Evolutionary conservation across 768 basidiomycete genomes (phyloP).

Genomic region (Termitomyces bulborhizus): DNA sequence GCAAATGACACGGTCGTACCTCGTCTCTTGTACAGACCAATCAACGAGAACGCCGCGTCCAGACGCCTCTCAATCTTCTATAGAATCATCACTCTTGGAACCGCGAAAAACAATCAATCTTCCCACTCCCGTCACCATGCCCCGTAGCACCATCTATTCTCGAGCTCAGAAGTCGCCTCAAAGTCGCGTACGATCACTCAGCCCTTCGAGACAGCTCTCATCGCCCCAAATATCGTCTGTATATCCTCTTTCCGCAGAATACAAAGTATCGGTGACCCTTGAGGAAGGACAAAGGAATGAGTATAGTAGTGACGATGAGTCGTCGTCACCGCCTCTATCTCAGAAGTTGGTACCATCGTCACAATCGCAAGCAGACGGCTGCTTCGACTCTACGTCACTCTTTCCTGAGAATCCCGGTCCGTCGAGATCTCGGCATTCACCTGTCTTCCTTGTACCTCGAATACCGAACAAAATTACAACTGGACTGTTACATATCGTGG

Average conservation of each 20-base stretch:
- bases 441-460: conserved; percentile 2
- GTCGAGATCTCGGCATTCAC: not conserved
- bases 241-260: not conserved
- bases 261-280: not conserved
- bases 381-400: not conserved
- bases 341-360: conserved; percentile 27
- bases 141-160: not conserved
- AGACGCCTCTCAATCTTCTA: not conserved
- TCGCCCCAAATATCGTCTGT: not conserved
- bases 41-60: not conserved
- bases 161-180: not conserved
- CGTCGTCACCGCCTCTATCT: not conserved
- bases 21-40: not conserved
- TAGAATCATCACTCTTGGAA: not conserved
- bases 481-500: not conserved
- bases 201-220: not conserved
- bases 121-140: conserved; percentile 8
- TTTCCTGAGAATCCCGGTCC: not conserved
- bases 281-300: not conserved
- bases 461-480: not conserved
- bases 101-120: not conserved
- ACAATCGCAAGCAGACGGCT: conserved; percentile 23
- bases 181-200: not conserved
- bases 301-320: not conserved
- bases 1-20: not conserved